Evolutionary conservation across 2,329 filamentous ascomycete genomes (phyloP), one percentile per base, ranked within the genome.

Genomic region (Xylariales sp.): DNA sequence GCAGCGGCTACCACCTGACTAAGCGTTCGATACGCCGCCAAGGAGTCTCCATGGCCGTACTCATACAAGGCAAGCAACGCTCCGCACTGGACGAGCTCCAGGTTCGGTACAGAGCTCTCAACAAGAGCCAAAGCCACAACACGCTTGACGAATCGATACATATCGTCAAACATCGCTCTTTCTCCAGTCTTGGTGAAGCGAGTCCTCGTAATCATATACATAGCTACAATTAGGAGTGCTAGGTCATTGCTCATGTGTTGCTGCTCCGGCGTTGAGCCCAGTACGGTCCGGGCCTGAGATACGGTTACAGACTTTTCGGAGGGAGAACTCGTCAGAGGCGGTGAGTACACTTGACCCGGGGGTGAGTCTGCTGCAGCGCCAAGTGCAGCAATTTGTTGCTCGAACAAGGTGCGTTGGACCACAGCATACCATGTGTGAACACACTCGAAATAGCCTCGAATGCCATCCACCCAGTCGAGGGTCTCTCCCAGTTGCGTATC

Each of bases 51-150:
- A 44, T 70, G 67, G 2, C 67, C 67, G 45, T 69, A 68, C 46
- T 70, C 67, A 48, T 66, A 70, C 31, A 70, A 52, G 4, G 65
- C 62, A 31, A 70, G 48, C 42, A 70, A 50, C 15, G 66, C 57
- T 20, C 61, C 63, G 43, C 63, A 66, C 49, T 70, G 67, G 10
- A 69, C 54, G 19, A 68, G 51, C 53, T 65, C 64, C 19, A 68
- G 54, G 21, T 51, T 61, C 7, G 65, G 63, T 3, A 32, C 21
- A 25, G 56, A 55, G 7, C 51, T 50, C 16, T 57, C 54, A 10
- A 55, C 52, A 38, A 63, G 58, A 14, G 57, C 57, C 37, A 68
- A 45, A 14, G 59, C 55, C 21, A 67, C 55, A 31, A 64, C 53
- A 12, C 66, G 58, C 49, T 67, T 68, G 25, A 60, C 60, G 11